Evolutionary conservation across 129 eudicot species (phyloP).

Genomic region (Lactuca sativa): DNA sequence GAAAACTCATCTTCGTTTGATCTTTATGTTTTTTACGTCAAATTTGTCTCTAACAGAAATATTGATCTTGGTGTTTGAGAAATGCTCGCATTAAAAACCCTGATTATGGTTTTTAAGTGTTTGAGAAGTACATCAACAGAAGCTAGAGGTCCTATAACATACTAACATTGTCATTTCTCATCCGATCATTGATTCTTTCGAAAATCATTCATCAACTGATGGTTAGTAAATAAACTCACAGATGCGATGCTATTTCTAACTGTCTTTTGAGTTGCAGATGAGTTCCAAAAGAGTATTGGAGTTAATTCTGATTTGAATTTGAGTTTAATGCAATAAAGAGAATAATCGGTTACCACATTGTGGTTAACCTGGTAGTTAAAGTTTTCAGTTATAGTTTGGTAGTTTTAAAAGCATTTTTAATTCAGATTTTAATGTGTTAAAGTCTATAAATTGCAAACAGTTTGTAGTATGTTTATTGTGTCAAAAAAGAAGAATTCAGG

Average conservation of each 20-base stretch:
- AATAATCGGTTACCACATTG: no score
- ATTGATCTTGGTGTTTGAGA: not conserved
- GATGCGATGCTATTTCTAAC: no score
- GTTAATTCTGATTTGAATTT: no score
- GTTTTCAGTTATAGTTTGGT: no score
- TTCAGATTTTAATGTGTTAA: no score
- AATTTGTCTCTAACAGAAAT: not conserved
- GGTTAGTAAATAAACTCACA: not conserved
- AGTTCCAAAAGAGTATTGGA: conserved; percentile 49
- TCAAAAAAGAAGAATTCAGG: no score
- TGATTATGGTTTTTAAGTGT: conserved; percentile 23
- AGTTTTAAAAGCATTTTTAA: no score
- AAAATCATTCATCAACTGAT: not conserved
- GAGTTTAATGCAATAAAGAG: no score
- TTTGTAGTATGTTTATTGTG: no score
- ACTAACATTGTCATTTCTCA: not conserved
- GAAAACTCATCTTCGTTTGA: not conserved
- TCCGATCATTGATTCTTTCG: not conserved
- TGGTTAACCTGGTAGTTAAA: no score
- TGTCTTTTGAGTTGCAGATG: conserved; percentile 32
- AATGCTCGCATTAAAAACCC: conserved; percentile 17
- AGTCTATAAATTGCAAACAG: no score
- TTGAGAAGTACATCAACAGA: conserved; percentile 2
- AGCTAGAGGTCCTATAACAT: not conserved
- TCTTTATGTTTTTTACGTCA: not conserved